Evolutionary conservation across 2,329 filamentous ascomycete species (phyloP).

Genomic region (Bertia moriformis): DNA sequence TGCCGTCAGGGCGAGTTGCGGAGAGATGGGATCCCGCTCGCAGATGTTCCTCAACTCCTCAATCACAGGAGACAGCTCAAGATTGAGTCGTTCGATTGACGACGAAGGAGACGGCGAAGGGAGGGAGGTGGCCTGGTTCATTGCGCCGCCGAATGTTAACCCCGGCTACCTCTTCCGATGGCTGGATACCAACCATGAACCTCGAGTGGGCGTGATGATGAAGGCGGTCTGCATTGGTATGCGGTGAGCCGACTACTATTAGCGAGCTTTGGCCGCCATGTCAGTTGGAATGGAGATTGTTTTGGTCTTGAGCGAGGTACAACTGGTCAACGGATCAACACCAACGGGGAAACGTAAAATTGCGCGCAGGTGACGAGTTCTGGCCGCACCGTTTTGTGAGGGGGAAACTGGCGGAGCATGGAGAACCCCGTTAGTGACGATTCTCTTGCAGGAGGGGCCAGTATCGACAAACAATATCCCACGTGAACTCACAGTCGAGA

Average conservation of each 20-base stretch:
- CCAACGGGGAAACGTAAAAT: neutral
- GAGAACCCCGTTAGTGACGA: no score
- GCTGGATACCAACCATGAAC: neutral
- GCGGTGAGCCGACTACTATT: no score
- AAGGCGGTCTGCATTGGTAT: constrained; percentile 1
- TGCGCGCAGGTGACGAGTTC: no score
- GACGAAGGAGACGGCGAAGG: neutral
- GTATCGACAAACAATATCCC: no score
- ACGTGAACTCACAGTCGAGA: no score
- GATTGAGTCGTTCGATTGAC: neutral
- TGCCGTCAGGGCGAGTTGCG: constrained; percentile 27
- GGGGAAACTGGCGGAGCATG: no score
- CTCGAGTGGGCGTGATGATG: neutral
- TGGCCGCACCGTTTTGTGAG: no score
- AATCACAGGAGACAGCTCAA: neutral
- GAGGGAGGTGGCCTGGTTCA: neutral
- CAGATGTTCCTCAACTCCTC: neutral
- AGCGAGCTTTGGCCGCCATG: neutral
- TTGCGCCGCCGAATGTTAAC: neutral
- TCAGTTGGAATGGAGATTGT: neutral
- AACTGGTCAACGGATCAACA: neutral
- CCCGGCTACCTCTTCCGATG: neutral
- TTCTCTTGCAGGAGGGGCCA: no score
- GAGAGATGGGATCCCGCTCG: constrained; percentile 24
- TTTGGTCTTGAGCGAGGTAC: neutral